Conservation (phyloP, 179 eudicot genomes). For the Camellia oleifera region DNA sequence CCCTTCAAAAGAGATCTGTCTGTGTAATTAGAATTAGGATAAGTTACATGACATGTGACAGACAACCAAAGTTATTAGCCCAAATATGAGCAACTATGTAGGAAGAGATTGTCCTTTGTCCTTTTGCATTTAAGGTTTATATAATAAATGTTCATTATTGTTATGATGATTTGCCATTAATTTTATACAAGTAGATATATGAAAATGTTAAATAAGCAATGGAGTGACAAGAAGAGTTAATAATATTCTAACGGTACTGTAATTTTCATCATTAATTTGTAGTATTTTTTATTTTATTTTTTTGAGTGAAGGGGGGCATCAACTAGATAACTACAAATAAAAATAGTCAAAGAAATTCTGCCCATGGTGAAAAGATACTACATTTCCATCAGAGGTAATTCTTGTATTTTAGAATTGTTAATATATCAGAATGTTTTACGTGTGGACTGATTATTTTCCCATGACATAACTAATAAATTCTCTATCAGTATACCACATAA, state of each 20-base stretch:
- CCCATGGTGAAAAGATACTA: not conserved
- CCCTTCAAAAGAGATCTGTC: not conserved
- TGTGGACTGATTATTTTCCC: not conserved
- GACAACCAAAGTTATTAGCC: conserved; percentile 1
- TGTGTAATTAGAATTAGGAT: not conserved
- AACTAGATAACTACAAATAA: not conserved
- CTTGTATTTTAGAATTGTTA: not conserved
- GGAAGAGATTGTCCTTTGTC: not conserved
- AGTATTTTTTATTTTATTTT: not conserved
- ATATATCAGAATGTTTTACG: not conserved
- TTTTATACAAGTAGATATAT: too few species aligned
- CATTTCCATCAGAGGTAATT: not conserved
- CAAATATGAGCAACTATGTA: not conserved
- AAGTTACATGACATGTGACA: not conserved
- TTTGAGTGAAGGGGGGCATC: not conserved
- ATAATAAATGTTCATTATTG: too few species aligned
- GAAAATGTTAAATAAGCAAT: too few species aligned
- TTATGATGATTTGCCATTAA: too few species aligned
- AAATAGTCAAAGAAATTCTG: not conserved
- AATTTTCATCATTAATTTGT: not conserved
- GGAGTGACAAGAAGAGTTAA: too few species aligned
- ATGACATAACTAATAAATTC: not conserved
- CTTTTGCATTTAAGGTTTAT: conserved; percentile 2
- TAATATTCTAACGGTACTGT: not conserved
- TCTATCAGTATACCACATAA: too few species aligned